Evolutionary conservation across 805 yeast genomes (phyloP), one percentile per base, ranked within the genome.

Genomic region (Teunomyces stri): DNA sequence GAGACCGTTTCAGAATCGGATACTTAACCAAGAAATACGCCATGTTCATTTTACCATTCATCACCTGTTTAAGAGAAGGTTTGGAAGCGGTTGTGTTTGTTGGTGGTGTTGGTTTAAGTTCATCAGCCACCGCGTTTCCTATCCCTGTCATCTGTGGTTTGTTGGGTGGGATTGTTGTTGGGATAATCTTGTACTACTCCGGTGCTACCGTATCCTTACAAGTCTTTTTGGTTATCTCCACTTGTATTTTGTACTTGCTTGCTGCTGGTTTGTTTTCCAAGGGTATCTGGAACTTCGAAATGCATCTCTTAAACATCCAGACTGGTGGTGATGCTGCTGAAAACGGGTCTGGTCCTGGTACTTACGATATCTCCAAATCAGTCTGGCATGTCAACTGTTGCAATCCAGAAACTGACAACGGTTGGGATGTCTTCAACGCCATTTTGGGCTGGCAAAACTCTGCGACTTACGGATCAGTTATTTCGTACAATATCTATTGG

Each of bases 61-160:
- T 92, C 63, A 92, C 99, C 27, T 85, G 89, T 53, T 77, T 92
- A 53, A 85, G 99, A 81, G 99, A 92, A 78, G 99, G 99, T 69
- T 77, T 91, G 56, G 97, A 91, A 77, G 96, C 96, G 37, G 91
- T 91, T 50, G 96, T 91, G 39, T 91, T 91, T 61, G 94, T 91
- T 48, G 97, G 97, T 45, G 97, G 97, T 72, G 96, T 94, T 41
- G 95, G 96, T 65, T 76, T 89, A 51, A 61, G 51, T 37, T 46
- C 52, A 6, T 62, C 64, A n/a, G 65, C 65, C 37, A 47, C 61
- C 4, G 49, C 60, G 9, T 57, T 60, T 52, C 63, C 65, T 2
- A 42, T 60, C 37, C 61, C 64, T 6, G 65, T 58, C 6, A 52
- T 60, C 25, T 41, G 50, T 41, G 65, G 63, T 29, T 50, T 60